A percentile compares a stretch with the other conserved stretches of the same genome.
Evolutionary conservation across 208 protist genomes (phyloP).

Genomic region (Porcisia hertigi): DNA sequence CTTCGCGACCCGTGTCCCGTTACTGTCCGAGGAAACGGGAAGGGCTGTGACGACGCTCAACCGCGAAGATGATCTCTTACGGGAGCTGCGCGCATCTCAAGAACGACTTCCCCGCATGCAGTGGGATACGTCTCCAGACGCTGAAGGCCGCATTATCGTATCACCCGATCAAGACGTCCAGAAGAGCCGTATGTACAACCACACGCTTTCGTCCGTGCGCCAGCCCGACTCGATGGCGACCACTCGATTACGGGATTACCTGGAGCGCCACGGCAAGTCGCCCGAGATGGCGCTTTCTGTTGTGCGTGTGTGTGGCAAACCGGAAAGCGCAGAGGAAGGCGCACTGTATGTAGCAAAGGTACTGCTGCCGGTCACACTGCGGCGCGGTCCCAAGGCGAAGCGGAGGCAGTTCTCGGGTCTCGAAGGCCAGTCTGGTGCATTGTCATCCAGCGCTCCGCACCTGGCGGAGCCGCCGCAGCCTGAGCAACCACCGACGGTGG

Average conservation of each 20-base stretch:
- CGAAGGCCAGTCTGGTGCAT: background rate
- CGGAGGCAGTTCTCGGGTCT: background rate
- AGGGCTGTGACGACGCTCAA: background rate
- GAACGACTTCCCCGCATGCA: conserved; percentile 37
- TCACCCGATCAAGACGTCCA: conserved; percentile 30
- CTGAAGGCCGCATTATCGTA: conserved; percentile 69
- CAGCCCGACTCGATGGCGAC: conserved; percentile 51
- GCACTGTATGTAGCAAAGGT: conserved; percentile 38
- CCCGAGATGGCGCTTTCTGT: conserved; percentile 30
- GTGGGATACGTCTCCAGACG: conserved; percentile 74
- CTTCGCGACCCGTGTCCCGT: background rate
- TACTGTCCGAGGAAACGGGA: conserved; percentile 4
- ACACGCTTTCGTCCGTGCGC: conserved; percentile 79
- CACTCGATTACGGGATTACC: conserved; percentile 71
- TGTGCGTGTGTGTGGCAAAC: background rate
- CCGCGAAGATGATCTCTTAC: conserved; percentile 22
- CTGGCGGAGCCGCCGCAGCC: background rate
- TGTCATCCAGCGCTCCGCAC: background rate
- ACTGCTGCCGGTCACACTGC: conserved; percentile 31
- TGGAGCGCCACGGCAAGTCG: conserved; percentile 86
- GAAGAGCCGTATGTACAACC: conserved; percentile 60
- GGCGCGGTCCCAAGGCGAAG: conserved; percentile 4
- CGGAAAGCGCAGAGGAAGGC: background rate
- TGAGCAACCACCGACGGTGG: background rate
- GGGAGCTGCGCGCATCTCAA: conserved; percentile 23